Conservation (phyloP, 1,284 basidiomycete species). For the Cutaneotrichosporon daszewskae region DNA sequence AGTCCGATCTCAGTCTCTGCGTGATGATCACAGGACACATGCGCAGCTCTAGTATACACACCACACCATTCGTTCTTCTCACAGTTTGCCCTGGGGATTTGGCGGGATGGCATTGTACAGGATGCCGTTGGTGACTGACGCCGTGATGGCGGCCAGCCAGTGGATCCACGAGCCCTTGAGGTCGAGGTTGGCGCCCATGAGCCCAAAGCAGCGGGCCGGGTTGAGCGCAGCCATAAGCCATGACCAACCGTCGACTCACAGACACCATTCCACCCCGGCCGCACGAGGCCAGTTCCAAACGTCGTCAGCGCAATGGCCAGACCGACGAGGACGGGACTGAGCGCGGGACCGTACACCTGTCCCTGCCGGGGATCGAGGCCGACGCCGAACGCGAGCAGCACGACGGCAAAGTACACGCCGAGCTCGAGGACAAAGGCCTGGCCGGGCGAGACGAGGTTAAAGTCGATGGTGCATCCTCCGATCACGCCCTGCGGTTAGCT, state of each 20-base stretch:
- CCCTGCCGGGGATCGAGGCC: constrained; percentile 7
- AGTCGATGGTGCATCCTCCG: constrained; percentile 7
- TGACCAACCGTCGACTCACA: background rate
- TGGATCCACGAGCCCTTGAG: background rate
- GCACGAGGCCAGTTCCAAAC: background rate
- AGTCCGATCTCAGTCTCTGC: no score
- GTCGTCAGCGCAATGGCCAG: background rate
- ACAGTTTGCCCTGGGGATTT: no score
- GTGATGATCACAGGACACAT: no score
- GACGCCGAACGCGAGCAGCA: constrained; percentile 6
- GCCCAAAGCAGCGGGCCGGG: constrained; percentile 6
- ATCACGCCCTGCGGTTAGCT: background rate
- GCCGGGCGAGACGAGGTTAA: background rate
- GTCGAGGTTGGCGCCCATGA: background rate
- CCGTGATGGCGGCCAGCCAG: constrained; percentile 6
- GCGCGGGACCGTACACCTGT: background rate
- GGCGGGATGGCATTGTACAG: constrained; percentile 2
- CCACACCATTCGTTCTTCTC: no score
- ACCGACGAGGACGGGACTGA: constrained; percentile 3
- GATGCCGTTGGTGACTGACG: background rate
- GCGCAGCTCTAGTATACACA: no score
- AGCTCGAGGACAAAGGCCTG: constrained; percentile 7
- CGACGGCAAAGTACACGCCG: background rate
- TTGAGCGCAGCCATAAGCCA: constrained; percentile 3
- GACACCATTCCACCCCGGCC: background rate